Evolutionary conservation across 306 rosid genomes (phyloP).

Genomic region (Prunus davidiana): DNA sequence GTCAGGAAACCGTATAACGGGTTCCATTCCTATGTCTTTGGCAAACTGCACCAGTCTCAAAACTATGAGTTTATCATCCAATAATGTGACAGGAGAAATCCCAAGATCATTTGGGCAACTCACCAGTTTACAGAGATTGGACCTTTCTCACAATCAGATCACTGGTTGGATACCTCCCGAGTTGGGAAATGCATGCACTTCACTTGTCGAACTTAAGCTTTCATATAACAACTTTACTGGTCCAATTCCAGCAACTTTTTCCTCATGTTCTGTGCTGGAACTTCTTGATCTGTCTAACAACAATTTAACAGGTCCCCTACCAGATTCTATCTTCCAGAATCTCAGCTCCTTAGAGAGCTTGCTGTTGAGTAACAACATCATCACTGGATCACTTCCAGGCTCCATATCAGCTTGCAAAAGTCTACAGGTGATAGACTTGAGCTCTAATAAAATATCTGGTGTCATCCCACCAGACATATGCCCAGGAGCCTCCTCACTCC

Average conservation of each 20-base stretch:
- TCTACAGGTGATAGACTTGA: slow-evolving; percentile 67
- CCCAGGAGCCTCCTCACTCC: slow-evolving; percentile 80
- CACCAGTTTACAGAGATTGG: slow-evolving; percentile 55
- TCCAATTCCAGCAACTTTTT: slow-evolving; percentile 57
- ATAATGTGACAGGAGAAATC: slow-evolving; percentile 62
- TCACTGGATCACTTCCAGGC: slow-evolving; percentile 71
- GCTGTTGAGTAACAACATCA: slow-evolving; percentile 68
- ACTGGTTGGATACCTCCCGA: slow-evolving; percentile 90
- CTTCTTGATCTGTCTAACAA: slow-evolving; percentile 78
- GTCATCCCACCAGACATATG: slow-evolving; percentile 65
- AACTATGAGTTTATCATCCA: slow-evolving; percentile 47
- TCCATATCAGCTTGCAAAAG: slow-evolving; percentile 76
- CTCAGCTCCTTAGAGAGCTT: slow-evolving; percentile 65
- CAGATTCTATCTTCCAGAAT: slow-evolving; percentile 57
- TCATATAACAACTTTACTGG: slow-evolving; percentile 77
- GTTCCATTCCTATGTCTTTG: slow-evolving; percentile 60
- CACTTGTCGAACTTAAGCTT: slow-evolving; percentile 70
- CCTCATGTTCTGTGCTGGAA: slow-evolving; percentile 68
- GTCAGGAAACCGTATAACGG: slow-evolving; percentile 59
- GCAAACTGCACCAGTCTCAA: slow-evolving; percentile 75
- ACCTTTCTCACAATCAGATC: slow-evolving; percentile 76
- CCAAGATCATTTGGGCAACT: slow-evolving; percentile 71
- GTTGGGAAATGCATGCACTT: slow-evolving; percentile 59
- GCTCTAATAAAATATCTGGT: slow-evolving; percentile 83
- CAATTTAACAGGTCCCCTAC: slow-evolving; percentile 73